Evolutionary conservation across 1,284 basidiomycete species (phyloP).

Genomic region (Baeospora myosura): DNA sequence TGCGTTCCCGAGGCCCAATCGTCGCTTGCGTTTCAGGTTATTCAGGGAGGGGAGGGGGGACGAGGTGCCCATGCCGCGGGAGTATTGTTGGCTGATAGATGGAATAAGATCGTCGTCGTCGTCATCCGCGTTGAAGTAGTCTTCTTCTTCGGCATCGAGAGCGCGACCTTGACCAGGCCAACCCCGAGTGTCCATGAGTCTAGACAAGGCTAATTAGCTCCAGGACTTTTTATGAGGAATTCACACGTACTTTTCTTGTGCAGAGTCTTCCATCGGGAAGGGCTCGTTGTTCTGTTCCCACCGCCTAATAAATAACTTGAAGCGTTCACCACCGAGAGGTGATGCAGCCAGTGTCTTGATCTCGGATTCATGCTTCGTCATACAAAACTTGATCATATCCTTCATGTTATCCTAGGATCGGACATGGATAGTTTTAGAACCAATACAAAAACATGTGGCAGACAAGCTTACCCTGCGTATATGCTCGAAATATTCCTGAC

Average conservation of each 20-base stretch:
- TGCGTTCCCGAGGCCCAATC: conserved; percentile 28
- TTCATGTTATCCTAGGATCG: conserved; percentile 82
- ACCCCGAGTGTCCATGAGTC: conserved; percentile 30
- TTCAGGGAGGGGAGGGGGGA: conserved; percentile 27
- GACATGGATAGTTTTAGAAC: conserved; percentile 7
- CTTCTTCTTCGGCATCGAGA: conserved; percentile 72
- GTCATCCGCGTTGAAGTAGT: conserved; percentile 85
- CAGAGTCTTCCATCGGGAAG: conserved; percentile 49
- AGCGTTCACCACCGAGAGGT: conserved; percentile 58
- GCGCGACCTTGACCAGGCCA: conserved; percentile 45
- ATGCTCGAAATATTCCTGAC: conserved; percentile 91
- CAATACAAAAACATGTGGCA: conserved; percentile 2
- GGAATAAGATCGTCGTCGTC: conserved; percentile 54
- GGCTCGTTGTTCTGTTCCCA: conserved; percentile 93
- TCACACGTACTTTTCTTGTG: conserved; percentile 41
- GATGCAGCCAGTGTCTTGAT: conserved; percentile 62
- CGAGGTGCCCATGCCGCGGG: conserved; percentile 21
- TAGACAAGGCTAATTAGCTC: conserved; percentile 14
- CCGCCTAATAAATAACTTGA: conserved; percentile 66
- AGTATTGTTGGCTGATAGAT: conserved; percentile 31
- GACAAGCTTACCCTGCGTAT: conserved; percentile 63
- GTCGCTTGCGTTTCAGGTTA: conserved; percentile 53
- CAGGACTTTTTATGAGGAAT: conserved; percentile 2
- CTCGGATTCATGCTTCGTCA: conserved; percentile 67
- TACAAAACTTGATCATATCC: conserved; percentile 77